phyloP scores from a whole-genome alignment of 805 yeast genomes.

The Ogataea pini region DNA sequence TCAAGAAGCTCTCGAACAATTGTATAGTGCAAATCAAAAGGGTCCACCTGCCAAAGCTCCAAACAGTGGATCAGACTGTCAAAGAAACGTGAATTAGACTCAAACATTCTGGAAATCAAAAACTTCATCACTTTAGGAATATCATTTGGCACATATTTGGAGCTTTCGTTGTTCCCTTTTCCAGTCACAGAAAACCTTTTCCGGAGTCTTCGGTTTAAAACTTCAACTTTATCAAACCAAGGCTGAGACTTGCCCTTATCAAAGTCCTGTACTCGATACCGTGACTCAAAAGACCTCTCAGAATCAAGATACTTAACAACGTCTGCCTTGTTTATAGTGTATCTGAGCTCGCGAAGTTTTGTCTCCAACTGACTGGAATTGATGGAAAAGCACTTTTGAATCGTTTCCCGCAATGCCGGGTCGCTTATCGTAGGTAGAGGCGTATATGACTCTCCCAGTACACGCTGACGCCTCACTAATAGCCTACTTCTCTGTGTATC shows the following conservation, averaged over 20 bases:
- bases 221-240: constrained; percentile 14
- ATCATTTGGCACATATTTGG: constrained; percentile 21
- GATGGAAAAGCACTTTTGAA: constrained; percentile 16
- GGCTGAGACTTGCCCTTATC: constrained; percentile 9
- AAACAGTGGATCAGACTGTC: constrained; percentile 31
- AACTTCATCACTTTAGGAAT: constrained; percentile 14
- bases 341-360: constrained; percentile 15
- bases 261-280: constrained; percentile 17
- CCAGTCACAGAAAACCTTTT: constrained; percentile 3
- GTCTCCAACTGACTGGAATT: constrained; percentile 5
- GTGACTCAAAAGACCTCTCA: constrained; percentile 8
- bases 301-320: constrained; percentile 12
- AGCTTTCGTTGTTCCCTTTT: neutral
- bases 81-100: constrained; percentile 26
- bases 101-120: constrained; percentile 20
- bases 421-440: constrained; percentile 20
- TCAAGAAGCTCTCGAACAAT: constrained; percentile 16
- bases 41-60: constrained; percentile 36
- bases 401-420: constrained; percentile 7
- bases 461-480: constrained; percentile 11
- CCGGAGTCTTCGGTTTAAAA: constrained; percentile 6
- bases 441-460: constrained; percentile 13
- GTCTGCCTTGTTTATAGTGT: constrained; percentile 16
- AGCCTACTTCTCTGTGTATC: constrained; percentile 18
- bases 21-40: constrained; percentile 27